A percentile compares a stretch with the other conserved stretches of the same genome.
These are phyloP conservation scores for Aurifilum marmelostoma DNA, from an alignment of 2,329 filamentous ascomycete species.

Conservation along the genomic window DNA sequence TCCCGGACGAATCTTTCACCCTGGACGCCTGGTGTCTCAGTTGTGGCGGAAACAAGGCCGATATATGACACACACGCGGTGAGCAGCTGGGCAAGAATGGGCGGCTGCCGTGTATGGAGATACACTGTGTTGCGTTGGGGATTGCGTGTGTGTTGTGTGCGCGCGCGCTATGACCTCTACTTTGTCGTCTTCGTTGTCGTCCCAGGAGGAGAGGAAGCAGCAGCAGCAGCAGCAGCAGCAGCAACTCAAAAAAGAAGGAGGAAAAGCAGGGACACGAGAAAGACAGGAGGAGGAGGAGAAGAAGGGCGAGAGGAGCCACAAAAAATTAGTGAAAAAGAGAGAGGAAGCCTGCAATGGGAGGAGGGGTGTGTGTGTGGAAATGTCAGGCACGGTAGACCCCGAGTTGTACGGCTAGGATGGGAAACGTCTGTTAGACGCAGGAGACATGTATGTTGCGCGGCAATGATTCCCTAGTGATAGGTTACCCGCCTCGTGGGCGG, in stretches of 20 bases:
- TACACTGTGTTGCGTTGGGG: conserved; percentile 26
- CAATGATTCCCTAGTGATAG: conserved; percentile 33
- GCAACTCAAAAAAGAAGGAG: conserved; percentile 19
- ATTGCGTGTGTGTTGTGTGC: conserved; percentile 16
- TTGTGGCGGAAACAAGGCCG: conserved; percentile 21
- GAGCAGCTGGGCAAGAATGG: conserved; percentile 28
- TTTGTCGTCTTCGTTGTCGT: background rate
- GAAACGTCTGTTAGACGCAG: conserved; percentile 37
- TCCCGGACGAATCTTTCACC: conserved; percentile 39
- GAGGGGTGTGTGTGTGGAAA: conserved; percentile 21
- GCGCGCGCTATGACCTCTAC: conserved; percentile 13
- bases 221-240: conserved; percentile 21
- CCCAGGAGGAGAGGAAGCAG: conserved; percentile 1
- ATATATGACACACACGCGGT: conserved; percentile 27
- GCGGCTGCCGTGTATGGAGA: conserved; percentile 27
- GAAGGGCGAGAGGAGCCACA: conserved; percentile 27
- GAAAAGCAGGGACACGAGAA: background rate
- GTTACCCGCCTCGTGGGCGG: conserved; percentile 35
- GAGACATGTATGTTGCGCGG: conserved; percentile 40
- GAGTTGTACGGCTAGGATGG: conserved; percentile 30
- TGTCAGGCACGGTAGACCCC: conserved; percentile 27
- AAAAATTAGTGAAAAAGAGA: conserved; percentile 5
- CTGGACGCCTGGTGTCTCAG: conserved; percentile 36
- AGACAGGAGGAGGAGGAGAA: conserved; percentile 20
- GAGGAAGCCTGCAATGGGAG: background rate